Evolutionary conservation across 1,284 basidiomycete genomes (phyloP).

Genomic region (Agroathelia rolfsii): DNA sequence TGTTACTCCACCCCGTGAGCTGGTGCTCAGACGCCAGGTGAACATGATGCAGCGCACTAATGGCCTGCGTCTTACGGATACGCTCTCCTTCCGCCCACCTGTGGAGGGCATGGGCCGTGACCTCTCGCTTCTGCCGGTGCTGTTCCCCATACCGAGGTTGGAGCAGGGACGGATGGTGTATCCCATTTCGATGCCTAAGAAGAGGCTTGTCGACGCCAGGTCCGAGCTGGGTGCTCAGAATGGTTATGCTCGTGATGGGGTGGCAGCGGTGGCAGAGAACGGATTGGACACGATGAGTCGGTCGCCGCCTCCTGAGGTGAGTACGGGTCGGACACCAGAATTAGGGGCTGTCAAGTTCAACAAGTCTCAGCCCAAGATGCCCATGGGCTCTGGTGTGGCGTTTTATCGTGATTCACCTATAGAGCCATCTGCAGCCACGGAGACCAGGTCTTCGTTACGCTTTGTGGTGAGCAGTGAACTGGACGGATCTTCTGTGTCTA

Average conservation of each 20-base stretch:
- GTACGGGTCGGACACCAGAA: constrained; percentile 19
- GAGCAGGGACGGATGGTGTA: constrained; percentile 39
- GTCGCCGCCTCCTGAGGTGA: constrained; percentile 46
- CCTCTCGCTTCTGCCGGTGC: constrained; percentile 58
- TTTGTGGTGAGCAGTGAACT: constrained; percentile 74
- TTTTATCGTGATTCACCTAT: constrained; percentile 56
- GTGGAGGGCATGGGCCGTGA: constrained; percentile 57
- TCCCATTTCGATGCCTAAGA: constrained; percentile 45
- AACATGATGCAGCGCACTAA: constrained; percentile 28
- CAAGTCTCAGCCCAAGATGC: constrained; percentile 46
- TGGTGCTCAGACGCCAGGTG: constrained; percentile 37
- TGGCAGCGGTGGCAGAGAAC: constrained; percentile 6
- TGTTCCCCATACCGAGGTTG: constrained; percentile 43
- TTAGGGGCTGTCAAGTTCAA: constrained; percentile 11
- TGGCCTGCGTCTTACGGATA: constrained; percentile 47
- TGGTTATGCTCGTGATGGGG: constrained; percentile 9
- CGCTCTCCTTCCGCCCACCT: constrained; percentile 69
- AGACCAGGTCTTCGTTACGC: constrained; percentile 38
- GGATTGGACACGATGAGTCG: constrained; percentile 43
- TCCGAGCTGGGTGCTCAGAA: too few species aligned
- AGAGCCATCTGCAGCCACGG: constrained; percentile 32
- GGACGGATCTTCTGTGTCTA: constrained; percentile 28
- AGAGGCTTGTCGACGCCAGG: constrained; percentile 13
- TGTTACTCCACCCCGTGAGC: constrained; percentile 30
- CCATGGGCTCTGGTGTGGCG: constrained; percentile 57